Evolutionary conservation across 306 rosid species (phyloP), one percentile per base, ranked within the genome.

Genomic region (Crotalaria pallida): DNA sequence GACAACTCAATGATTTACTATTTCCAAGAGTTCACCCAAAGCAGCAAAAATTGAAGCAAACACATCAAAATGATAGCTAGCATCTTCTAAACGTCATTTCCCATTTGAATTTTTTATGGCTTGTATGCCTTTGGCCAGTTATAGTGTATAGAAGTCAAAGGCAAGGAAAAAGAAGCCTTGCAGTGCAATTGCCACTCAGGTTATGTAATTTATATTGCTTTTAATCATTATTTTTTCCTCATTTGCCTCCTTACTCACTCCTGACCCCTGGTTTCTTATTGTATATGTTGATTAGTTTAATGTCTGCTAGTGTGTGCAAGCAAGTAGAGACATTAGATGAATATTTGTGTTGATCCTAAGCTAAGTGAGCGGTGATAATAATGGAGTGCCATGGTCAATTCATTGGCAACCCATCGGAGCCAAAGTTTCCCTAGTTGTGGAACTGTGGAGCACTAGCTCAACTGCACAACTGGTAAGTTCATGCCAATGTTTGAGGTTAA

Each of bases 1-100:
- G 90, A 71, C 95, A 85, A 44, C 88, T 94, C 69, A 88, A 88
- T 76, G 92, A 91, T 78, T 48, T 91, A 65, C 72, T 94, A 33
- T 91, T 94, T 79, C 88, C 97, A 29, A 85, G 85, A 81, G 83
- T 27, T 48, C 88, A 78, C 45, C 85, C 86, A 23, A 90, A 80
- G 83, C 83, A 80, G 57, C 92, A 74, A 76, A 87, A 80, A 71
- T 36, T 65, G 80, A 87, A 84, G 83, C 94, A 87, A 77, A 61
- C 90, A 7, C 79, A 84, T 65, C 92, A 81, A 74, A 92, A 72
- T 33, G 94, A 86, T 73, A 57, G 79, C 70, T 69, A 49, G 60
- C 68, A 40, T 4, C 51, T 41, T 49, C 26, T 72, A 62, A 40
- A 67, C 75, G 21, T 64, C 66, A 22, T 58, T 27, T 34, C 23